Evolutionary conservation across 176 grass and related monocot genomes (phyloP).

Genomic region (Ensete ventricosum): DNA sequence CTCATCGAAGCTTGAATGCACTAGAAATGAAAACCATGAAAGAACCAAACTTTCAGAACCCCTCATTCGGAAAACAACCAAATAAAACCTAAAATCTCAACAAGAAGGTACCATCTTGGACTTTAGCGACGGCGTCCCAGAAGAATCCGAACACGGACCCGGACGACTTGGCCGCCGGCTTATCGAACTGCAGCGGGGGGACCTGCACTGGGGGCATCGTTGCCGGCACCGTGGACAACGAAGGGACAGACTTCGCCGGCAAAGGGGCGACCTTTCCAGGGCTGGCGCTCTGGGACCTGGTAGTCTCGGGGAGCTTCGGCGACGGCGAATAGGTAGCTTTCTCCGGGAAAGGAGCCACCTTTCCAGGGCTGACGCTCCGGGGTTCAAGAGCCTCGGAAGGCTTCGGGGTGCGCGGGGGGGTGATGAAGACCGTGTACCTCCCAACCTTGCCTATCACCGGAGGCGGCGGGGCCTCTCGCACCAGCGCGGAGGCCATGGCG

Average conservation of each 20-base stretch:
- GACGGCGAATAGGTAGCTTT: neutral
- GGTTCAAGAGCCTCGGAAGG: neutral
- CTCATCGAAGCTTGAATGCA: slow-evolving; percentile 19
- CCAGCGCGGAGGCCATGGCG: neutral
- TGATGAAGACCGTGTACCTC: slow-evolving; percentile 18
- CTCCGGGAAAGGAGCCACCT: neutral
- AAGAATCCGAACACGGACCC: slow-evolving; percentile 18
- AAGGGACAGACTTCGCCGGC: neutral
- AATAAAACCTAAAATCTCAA: neutral
- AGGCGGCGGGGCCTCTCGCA: slow-evolving; percentile 7
- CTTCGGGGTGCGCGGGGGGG: slow-evolving; percentile 3
- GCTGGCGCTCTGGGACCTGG: neutral
- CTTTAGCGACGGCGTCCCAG: slow-evolving; percentile 7
- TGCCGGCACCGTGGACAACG: neutral
- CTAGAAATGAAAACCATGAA: neutral
- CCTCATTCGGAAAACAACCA: neutral
- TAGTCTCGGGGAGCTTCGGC: neutral
- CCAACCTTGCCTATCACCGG: slow-evolving; percentile 15
- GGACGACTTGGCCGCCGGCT: slow-evolving; percentile 1
- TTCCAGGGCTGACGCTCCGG: neutral
- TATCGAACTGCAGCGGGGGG: slow-evolving; percentile 8
- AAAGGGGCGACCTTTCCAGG: slow-evolving; percentile 2
- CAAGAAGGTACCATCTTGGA: slow-evolving; percentile 11
- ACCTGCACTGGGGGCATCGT: slow-evolving; percentile 3
- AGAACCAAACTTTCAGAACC: neutral